Percentiles rank a stretch among this genome's conserved stretches.
These are phyloP conservation scores for Notholithocarpus densiflorus DNA, from an alignment of 306 rosid genomes.

Conservation along the genomic window DNA sequence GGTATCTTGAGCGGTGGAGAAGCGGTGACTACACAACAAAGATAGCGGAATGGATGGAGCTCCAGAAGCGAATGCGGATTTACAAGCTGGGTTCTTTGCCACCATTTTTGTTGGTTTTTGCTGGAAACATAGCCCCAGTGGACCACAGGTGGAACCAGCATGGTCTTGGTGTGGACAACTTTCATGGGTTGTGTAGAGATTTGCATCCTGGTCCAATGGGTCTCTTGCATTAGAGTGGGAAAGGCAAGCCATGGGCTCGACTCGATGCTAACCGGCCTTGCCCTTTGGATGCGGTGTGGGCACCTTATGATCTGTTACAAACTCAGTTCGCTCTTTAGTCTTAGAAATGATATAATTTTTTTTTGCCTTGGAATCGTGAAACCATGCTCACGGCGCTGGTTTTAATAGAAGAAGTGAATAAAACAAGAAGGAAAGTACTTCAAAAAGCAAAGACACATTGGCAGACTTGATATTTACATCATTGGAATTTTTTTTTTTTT, in stretches of 20 bases:
- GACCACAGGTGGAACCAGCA: conserved; percentile 97
- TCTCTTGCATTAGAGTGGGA: conserved; percentile 94
- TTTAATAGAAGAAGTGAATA: too few relatives aligned
- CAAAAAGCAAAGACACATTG: too few relatives aligned
- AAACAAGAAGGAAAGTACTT: too few relatives aligned
- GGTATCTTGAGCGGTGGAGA: conserved; percentile 75
- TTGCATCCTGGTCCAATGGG: conserved; percentile 92
- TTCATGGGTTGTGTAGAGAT: conserved; percentile 71
- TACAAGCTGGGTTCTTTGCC: conserved; percentile 91
- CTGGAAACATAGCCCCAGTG: conserved; percentile 72
- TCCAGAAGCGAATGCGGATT: conserved; percentile 93
- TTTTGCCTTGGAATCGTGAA: too few relatives aligned
- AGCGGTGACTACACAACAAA: conserved; percentile 62
- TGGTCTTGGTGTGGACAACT: conserved; percentile 95
- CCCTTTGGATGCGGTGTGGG: conserved; percentile 89
- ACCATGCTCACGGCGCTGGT: too few relatives aligned
- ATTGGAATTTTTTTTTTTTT: too few relatives aligned
- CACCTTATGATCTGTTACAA: conserved; percentile 76
- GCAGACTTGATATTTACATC: too few relatives aligned
- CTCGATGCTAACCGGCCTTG: conserved; percentile 81
- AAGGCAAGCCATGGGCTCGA: conserved; percentile 94
- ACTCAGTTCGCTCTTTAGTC: conserved; percentile 61
- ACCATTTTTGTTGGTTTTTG: conserved; percentile 86
- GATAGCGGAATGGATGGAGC: conserved; percentile 97
- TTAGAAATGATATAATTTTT: conserved; percentile 3